Evolutionary conservation across 2,329 filamentous ascomycete genomes (phyloP), one percentile per base, ranked within the genome.

Genomic region (Lachnellula occidentalis): DNA sequence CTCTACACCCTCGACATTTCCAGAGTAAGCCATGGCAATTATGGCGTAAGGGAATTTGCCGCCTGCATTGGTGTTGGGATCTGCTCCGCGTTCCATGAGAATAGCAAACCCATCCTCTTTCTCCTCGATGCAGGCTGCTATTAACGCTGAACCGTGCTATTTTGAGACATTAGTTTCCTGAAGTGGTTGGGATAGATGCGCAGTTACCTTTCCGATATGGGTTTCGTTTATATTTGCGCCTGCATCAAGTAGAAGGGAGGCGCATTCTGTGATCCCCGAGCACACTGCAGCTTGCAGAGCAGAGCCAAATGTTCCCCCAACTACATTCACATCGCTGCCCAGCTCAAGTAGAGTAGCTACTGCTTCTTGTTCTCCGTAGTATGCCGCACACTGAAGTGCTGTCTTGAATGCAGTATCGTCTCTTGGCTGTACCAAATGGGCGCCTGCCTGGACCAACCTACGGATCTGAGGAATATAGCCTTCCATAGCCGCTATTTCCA

Each of bases 211-310:
- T 37, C 34, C 34, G 15, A n/a, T 37, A n/a, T 37, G 5, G 15
- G 1, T 12, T 12, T 37, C 34, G 34, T 37, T n/a, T 6, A 37
- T 37, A 5, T 45, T 24, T 45, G 42, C 42, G 17, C 42, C 42
- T 22, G 17, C 8, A 1, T 45, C 42, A 12, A 45, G 42, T 11
- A 45, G 42, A 6, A 45, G 42, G 14, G 17, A 8, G 6, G 19
- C 14, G 22, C 17, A 21, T 45, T 45, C 22, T 19, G 2, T 12
- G 22, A 1, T 24, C 4, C 14, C 42, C 22, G 42, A 19, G 17
- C 42, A 45, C 22, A 45, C 42, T 8, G 42, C 42, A 36, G 53
- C 4, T 43, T 53, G 21, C 43, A 61, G 34, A 41, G 51, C 34
- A 27, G 49, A 2, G 17, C 51, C 49, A 37, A 60, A 11, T 42